A percentile compares a stretch with the other conserved stretches of the same genome.
These are phyloP conservation scores for Arachnopeziza araneosa DNA, from an alignment of 2,329 filamentous ascomycete genomes.

Conservation along the genomic window DNA sequence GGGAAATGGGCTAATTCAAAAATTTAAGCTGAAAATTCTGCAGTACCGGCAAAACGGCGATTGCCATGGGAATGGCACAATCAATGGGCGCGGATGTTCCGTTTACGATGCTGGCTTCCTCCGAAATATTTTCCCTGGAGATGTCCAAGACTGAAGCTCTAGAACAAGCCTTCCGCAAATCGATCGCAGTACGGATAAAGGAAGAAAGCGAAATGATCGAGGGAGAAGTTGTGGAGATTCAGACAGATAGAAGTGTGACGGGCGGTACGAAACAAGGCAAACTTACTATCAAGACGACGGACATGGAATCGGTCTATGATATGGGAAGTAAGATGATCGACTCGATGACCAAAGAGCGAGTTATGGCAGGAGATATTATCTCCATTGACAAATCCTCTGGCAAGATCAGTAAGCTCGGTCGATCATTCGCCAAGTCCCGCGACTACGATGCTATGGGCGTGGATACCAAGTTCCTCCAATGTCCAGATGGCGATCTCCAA, in stretches of 20 bases:
- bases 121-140: slow-evolving; percentile 96
- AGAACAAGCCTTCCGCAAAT: slow-evolving; percentile 98
- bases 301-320: slow-evolving; percentile 99
- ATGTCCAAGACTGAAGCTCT: slow-evolving; percentile 99
- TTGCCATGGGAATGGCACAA: slow-evolving; percentile 98
- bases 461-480: slow-evolving; percentile 97
- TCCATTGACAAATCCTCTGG: slow-evolving; percentile 98
- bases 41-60: slow-evolving; percentile 95
- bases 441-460: slow-evolving; percentile 99
- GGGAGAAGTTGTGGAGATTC: slow-evolving; percentile 97
- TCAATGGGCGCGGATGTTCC: slow-evolving; percentile 90
- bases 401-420: slow-evolving; percentile 94
- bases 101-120: slow-evolving; percentile 92
- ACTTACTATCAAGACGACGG: slow-evolving; percentile 97
- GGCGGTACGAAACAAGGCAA: slow-evolving; percentile 98
- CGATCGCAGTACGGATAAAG: slow-evolving; percentile 95
- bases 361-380: slow-evolving; percentile 97
- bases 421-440: slow-evolving; percentile 88
- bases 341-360: slow-evolving; percentile 97
- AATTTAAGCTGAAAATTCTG: not conserved
- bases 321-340: slow-evolving; percentile 99
- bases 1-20: slow-evolving; percentile 4
- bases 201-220: slow-evolving; percentile 99
- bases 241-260: slow-evolving; percentile 94
- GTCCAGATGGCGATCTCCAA: slow-evolving; percentile 94